These are phyloP conservation scores for Collybiopsis confluens DNA, from an alignment of 768 basidiomycete genomes.

Conservation along the genomic window DNA sequence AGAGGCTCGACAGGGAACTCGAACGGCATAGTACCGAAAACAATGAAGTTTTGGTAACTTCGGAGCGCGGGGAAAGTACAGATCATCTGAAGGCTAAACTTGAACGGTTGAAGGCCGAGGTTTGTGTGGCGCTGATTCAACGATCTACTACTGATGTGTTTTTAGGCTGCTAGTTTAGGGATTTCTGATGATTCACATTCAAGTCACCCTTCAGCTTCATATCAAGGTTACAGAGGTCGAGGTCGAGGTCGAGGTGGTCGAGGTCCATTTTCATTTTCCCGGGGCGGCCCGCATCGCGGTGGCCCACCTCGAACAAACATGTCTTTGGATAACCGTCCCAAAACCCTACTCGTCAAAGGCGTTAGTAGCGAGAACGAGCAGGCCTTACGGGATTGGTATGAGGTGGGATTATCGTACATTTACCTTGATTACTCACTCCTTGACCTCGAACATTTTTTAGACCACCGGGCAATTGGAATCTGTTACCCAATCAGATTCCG, in stretches of 20 bases:
- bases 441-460: slow-evolving; percentile 28
- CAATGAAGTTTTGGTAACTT: slow-evolving; percentile 10
- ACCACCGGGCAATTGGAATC: slow-evolving; percentile 69
- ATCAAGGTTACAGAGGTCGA: slow-evolving; percentile 71
- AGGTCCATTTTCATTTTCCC: slow-evolving; percentile 52
- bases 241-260: slow-evolving; percentile 60
- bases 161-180: slow-evolving; percentile 72
- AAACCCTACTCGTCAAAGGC: slow-evolving; percentile 73
- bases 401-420: slow-evolving; percentile 37
- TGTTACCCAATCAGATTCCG: slow-evolving; percentile 48
- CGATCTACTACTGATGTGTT: not conserved
- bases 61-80: slow-evolving; percentile 46
- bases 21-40: slow-evolving; percentile 52
- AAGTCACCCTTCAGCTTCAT: slow-evolving; percentile 35
- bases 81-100: slow-evolving; percentile 73
- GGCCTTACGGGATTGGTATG: slow-evolving; percentile 78
- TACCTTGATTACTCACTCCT: slow-evolving; percentile 7
- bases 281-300: slow-evolving; percentile 53
- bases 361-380: slow-evolving; percentile 47
- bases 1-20: slow-evolving; percentile 79
- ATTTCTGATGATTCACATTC: slow-evolving; percentile 48
- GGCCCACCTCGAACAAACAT: slow-evolving; percentile 67
- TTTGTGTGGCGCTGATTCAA: slow-evolving; percentile 25
- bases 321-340: slow-evolving; percentile 89
- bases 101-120: slow-evolving; percentile 77